phyloP scores from a whole-genome alignment of 176 grass and related monocot species.

The Rhynchospora breviuscula region DNA sequence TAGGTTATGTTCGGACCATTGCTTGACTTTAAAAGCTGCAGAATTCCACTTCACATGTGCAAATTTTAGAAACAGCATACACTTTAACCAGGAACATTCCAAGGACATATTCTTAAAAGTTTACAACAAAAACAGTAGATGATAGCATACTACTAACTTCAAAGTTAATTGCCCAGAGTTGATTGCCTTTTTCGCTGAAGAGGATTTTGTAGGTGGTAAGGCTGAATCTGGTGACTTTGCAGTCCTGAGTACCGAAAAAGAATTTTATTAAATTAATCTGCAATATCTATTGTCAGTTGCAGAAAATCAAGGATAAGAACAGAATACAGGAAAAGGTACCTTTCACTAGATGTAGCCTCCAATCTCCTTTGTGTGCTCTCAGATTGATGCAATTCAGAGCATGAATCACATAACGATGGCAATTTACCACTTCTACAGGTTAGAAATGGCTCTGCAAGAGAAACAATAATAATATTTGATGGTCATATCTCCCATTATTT shows the following conservation, averaged over 20 bases:
- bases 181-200: conserved; percentile 8
- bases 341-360: not conserved
- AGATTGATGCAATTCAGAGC: conserved; percentile 17
- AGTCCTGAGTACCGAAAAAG: not conserved
- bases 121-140: not conserved
- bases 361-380: not conserved
- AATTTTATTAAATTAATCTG: not conserved
- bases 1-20: not conserved
- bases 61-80: not conserved
- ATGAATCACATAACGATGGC: not conserved
- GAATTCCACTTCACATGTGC: no score
- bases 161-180: conserved; percentile 20
- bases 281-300: not conserved
- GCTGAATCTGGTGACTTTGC: not conserved
- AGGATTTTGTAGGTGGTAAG: not conserved
- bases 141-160: conserved; percentile 19
- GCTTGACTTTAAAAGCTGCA: not conserved
- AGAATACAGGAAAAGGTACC: not conserved
- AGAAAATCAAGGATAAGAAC: not conserved
- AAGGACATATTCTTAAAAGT: not conserved
- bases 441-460: conserved; percentile 10
- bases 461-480: not conserved
- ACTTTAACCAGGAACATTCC: not conserved
- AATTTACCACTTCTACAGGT: conserved; percentile 6
- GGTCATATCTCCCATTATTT: not conserved